Base-by-base conservation (phyloP, 345 rosid species). In the Erucastrum elatum region DNA sequence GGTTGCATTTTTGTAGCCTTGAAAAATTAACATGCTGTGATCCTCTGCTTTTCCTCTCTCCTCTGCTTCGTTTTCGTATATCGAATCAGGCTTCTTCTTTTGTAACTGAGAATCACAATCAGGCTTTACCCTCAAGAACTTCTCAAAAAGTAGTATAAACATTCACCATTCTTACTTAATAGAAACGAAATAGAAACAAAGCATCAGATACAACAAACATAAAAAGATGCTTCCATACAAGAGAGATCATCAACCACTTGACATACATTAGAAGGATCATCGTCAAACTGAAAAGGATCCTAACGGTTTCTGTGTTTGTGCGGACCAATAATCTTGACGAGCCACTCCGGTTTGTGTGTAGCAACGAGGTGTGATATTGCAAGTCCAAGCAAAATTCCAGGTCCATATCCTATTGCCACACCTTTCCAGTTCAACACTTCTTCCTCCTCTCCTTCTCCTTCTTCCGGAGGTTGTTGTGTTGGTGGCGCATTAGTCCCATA, bases 311-410 rank as follows among this genome's bases (percentile, higher is more conserved):
- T 66, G 25, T 2, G 46, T 0, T 37, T 58, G 2, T 30, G 67
- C 2, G 0, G 25, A 41, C 68, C 33, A 59, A 17, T 29, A 6
- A 67, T 67, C 26, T 67, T 67, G 4, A 5, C 7, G 2, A 76
- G 79, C 74, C 62, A 76, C 62, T 53, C 26, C 26, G 60, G 26
- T 53, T 53, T 53, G 60, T 41, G 25, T 58, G 31, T 3, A 25
- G 13, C 63, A 58, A 58, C 25, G 63, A 25, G 2, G 1, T 58
- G 63, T 25, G 63, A 13, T 58, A 58, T 58, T 58, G 63, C 30
- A 12, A 58, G 2, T 58, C 63, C 63, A 58, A 58, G 31, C 6
- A 58, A 21, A 13, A 58, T 31, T 58, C 63, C 63, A 21, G 5
- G 6, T 21, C 13, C 62, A 58, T 58, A 58, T 13, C 63, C 31